Percentiles rank a stretch among this genome's conserved stretches.
These are phyloP conservation scores for Paramyrothecium sp. DNA, from an alignment of 2,329 filamentous ascomycete species.

Conservation along the genomic window DNA sequence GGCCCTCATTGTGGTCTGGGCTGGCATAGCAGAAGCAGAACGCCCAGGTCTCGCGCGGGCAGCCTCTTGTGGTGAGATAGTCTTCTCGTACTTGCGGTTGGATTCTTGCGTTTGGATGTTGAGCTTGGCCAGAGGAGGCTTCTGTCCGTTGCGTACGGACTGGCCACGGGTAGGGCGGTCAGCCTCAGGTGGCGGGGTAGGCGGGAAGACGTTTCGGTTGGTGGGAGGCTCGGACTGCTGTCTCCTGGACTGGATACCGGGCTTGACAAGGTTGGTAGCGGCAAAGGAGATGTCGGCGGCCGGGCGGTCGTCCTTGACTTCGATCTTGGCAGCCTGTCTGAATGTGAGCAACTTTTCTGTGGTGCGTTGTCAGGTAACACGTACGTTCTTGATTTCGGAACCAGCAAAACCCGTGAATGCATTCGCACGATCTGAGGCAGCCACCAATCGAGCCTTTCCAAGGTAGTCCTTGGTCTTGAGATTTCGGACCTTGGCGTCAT, in stretches of 20 bases:
- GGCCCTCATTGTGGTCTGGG: slow-evolving; percentile 37
- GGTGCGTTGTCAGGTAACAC: slow-evolving; percentile 18
- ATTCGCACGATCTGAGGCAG: slow-evolving; percentile 78
- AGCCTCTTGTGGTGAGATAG: slow-evolving; percentile 41
- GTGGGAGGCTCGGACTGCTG: slow-evolving; percentile 84
- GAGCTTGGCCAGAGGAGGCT: slow-evolving; percentile 60
- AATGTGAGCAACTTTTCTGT: slow-evolving; percentile 12
- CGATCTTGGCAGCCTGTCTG: slow-evolving; percentile 45
- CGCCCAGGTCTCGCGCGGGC: slow-evolving; percentile 34
- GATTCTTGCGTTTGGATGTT: slow-evolving; percentile 58
- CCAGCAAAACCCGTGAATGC: slow-evolving; percentile 81
- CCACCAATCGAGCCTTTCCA: slow-evolving; percentile 90
- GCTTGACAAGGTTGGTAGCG: slow-evolving; percentile 89
- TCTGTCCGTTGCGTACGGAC: slow-evolving; percentile 62
- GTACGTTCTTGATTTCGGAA: slow-evolving; percentile 72
- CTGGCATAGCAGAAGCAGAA: slow-evolving; percentile 44
- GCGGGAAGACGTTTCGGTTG: slow-evolving; percentile 82
- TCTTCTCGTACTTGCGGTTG: slow-evolving; percentile 55
- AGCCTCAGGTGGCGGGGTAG: slow-evolving; percentile 94
- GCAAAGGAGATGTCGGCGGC: slow-evolving; percentile 85
- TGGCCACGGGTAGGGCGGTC: slow-evolving; percentile 64
- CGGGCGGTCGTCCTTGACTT: slow-evolving; percentile 75
- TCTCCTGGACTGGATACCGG: slow-evolving; percentile 73
- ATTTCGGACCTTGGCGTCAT: slow-evolving; percentile 97
- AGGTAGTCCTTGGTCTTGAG: slow-evolving; percentile 97